Conservation (phyloP, 805 yeast species). For the Candida qinlingensis region DNA sequence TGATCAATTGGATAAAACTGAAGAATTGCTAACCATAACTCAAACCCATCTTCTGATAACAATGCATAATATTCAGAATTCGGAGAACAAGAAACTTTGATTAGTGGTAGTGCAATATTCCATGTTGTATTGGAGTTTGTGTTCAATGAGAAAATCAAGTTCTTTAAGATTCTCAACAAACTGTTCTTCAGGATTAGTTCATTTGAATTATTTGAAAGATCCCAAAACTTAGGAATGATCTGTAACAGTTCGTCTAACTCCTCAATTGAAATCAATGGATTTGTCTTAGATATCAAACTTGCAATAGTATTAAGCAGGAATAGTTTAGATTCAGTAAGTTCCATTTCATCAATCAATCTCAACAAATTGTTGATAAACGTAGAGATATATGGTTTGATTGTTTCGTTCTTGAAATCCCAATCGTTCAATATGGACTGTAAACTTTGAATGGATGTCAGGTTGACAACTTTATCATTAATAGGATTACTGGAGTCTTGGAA, state of each 20-base stretch:
- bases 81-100: conserved; percentile 57
- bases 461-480: conserved; percentile 73
- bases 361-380: conserved; percentile 46
- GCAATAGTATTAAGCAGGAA: conserved; percentile 65
- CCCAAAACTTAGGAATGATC: conserved; percentile 78
- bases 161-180: conserved; percentile 50
- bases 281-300: conserved; percentile 56
- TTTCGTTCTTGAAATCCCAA: conserved; percentile 73
- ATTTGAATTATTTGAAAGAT: conserved; percentile 39
- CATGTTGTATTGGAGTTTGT: conserved; percentile 43
- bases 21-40: conserved; percentile 69
- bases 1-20: conserved; percentile 47
- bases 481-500: conserved; percentile 42
- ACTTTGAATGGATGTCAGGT: conserved; percentile 66
- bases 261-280: conserved; percentile 51
- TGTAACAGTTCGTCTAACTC: conserved; percentile 46
- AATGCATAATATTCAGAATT: conserved; percentile 48
- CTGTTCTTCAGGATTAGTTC: conserved; percentile 46
- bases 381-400: conserved; percentile 61
- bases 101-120: conserved; percentile 58
- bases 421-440: conserved; percentile 70
- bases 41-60: conserved; percentile 81
- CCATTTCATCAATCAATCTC: conserved; percentile 42
- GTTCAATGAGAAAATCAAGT: conserved; percentile 52
- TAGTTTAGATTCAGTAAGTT: conserved; percentile 71